phyloP scores from a whole-genome alignment of 2,329 filamentous ascomycete genomes.

The Pseudogymnoascus verrucosus region DNA sequence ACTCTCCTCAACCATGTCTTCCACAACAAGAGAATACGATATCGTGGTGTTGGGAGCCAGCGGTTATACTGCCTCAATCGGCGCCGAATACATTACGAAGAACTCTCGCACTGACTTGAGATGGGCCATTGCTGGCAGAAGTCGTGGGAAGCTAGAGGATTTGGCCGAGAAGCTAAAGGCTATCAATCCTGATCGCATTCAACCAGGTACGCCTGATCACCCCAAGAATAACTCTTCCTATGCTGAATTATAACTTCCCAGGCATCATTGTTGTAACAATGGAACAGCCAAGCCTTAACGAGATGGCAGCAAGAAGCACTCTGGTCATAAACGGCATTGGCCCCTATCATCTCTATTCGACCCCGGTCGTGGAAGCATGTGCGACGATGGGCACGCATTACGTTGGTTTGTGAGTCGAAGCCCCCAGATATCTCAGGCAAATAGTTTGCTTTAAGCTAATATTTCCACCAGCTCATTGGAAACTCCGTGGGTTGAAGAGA shows the following conservation, averaged over 20 bases:
- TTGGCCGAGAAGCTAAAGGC: conserved; percentile 45
- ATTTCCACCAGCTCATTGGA: conserved; percentile 11
- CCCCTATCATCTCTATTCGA: conserved; percentile 57
- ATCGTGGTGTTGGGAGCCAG: conserved; percentile 57
- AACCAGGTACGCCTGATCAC: conserved; percentile 38
- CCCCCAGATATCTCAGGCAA: background rate
- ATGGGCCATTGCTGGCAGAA: conserved; percentile 59
- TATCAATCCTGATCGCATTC: conserved; percentile 44
- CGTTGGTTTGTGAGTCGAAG: conserved; percentile 43
- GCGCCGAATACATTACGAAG: conserved; percentile 51
- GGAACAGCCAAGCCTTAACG: conserved; percentile 7
- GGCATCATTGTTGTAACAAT: conserved; percentile 11
- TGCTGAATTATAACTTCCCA: background rate
- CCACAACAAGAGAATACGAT: conserved; percentile 41
- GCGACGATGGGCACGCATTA: conserved; percentile 59
- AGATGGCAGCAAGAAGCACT: conserved; percentile 31
- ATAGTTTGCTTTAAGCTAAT: background rate
- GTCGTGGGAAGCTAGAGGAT: conserved; percentile 36
- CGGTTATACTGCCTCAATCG: conserved; percentile 57
- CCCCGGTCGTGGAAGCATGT: conserved; percentile 56
- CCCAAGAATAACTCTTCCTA: background rate
- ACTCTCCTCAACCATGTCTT: background rate
- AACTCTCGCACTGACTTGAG: conserved; percentile 52
- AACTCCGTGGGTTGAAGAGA: conserved; percentile 13
- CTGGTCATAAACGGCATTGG: conserved; percentile 55